Percentiles rank a stretch among this genome's conserved stretches.
These are phyloP conservation scores for Cryptosporidium andersoni DNA, from an alignment of 169 alveolate genomes.

Conservation along the genomic window DNA sequence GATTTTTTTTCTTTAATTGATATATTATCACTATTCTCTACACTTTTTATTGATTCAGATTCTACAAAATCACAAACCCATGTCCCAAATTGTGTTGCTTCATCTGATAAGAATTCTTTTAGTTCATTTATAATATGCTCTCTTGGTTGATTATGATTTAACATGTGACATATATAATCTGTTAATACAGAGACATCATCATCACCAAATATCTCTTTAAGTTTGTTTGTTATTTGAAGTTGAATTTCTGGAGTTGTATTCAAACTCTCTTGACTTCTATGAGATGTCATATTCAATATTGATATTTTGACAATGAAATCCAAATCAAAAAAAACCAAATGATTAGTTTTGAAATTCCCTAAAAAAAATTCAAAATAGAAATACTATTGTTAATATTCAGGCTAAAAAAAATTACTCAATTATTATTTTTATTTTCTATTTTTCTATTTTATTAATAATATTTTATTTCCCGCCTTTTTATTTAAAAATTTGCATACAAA, in stretches of 20 bases:
- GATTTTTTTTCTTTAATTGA: neutral
- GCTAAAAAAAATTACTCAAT: too few species aligned
- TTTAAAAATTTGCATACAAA: too few species aligned
- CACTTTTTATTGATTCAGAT: neutral
- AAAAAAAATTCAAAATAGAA: too few species aligned
- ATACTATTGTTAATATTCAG: too few species aligned
- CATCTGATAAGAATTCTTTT: constrained; percentile 60
- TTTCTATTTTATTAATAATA: too few species aligned
- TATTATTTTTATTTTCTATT: too few species aligned
- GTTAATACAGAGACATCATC: constrained; percentile 70
- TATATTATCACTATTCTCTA: neutral
- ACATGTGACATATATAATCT: constrained; percentile 63
- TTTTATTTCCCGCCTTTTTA: too few species aligned
- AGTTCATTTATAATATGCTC: constrained; percentile 57
- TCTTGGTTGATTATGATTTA: constrained; percentile 55
- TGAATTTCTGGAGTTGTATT: constrained; percentile 48
- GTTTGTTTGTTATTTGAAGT: constrained; percentile 34
- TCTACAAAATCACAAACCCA: constrained; percentile 59
- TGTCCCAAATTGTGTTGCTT: constrained; percentile 61
- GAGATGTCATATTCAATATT: too few species aligned
- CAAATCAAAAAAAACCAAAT: too few species aligned
- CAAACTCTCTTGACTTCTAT: neutral
- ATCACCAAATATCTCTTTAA: constrained; percentile 65
- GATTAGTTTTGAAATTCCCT: too few species aligned
- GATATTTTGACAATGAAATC: too few species aligned